Percentiles rank a stretch among this genome's conserved stretches.
These are phyloP conservation scores for Cystoisospora suis DNA, from an alignment of 169 alveolate genomes.

Conservation along the genomic window DNA sequence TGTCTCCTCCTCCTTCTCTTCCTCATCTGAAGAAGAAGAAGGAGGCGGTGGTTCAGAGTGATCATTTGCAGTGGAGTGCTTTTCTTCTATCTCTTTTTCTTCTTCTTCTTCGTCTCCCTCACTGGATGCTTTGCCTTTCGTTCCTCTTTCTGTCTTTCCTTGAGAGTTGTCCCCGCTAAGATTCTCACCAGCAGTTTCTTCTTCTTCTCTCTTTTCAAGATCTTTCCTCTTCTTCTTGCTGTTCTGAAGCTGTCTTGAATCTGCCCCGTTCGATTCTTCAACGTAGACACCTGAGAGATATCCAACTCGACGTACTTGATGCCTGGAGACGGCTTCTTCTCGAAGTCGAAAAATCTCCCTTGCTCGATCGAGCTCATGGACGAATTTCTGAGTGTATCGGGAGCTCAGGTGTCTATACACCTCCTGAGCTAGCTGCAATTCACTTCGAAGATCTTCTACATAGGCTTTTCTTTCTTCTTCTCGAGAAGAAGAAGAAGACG, in stretches of 20 bases:
- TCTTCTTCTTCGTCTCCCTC: not conserved
- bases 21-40: not conserved
- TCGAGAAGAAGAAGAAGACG: not conserved
- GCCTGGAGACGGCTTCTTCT: not conserved
- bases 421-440: not conserved
- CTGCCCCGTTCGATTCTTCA: not conserved
- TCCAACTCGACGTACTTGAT: not conserved
- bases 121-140: not conserved
- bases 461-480: not conserved
- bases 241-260: not conserved
- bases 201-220: not conserved
- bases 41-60: not conserved
- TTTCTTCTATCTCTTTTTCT: not conserved
- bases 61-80: not conserved
- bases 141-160: not conserved
- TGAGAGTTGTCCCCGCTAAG: not conserved
- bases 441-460: not conserved
- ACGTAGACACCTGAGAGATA: not conserved
- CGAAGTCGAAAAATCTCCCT: not conserved
- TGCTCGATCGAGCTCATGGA: not conserved
- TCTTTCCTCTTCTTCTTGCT: not conserved
- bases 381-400: not conserved
- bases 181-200: not conserved
- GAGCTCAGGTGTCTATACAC: not conserved
- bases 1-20: not conserved